Base-by-base conservation (phyloP, 164 flowering plant genomes). In the Sextonia rubra region DNA sequence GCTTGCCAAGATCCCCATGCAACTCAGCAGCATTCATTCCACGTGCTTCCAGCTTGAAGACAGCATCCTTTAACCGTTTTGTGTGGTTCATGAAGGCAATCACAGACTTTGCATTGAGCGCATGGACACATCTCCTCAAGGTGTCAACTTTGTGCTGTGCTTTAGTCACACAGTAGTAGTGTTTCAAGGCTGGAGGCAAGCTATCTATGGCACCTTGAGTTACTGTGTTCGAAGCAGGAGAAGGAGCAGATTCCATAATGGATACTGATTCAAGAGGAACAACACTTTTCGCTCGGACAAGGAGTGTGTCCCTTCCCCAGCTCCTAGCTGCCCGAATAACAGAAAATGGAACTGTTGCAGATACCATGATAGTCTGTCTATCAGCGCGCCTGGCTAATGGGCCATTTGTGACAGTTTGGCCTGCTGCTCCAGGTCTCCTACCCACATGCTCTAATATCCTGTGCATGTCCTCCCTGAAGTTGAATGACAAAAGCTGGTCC, bases 391-490 rank as follows among this genome's bases (percentile, higher is more conserved):
- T 78, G 4, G 80, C 73, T 52, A 68, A 70, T 1, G 84, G 37
- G 61, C 68, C 68, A 47, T 68, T 70, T 47, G 80, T 2, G 22
- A 74, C 70, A 48, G 60, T 74, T 4, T 80, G 74, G 25, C 79
- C 84, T 9, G 82, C 84, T 9, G 82, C 82, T 68, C 88, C 82
- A 3, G 98, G 69, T 71, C 77, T 91, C 76, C 83, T 86, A 8
- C 99, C 98, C 4, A 95, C 99, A 76, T 95, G 98, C 69, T 95
- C 97, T 76, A 95, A 70, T 77, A 95, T 93, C 71, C 99, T 84
- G 70, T 90, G 94, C 92, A 93, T 90, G 76, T 88, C 89, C 77
- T 90, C 97, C 69, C 98, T 84, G 76, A 93, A 95, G 78, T 88
- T 95, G 76, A 91, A 95, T 4, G 97, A 86, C 47, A 95, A 90